These are phyloP conservation scores for Calendula officinalis DNA, from an alignment of 129 eudicot species.

Conservation along the genomic window DNA sequence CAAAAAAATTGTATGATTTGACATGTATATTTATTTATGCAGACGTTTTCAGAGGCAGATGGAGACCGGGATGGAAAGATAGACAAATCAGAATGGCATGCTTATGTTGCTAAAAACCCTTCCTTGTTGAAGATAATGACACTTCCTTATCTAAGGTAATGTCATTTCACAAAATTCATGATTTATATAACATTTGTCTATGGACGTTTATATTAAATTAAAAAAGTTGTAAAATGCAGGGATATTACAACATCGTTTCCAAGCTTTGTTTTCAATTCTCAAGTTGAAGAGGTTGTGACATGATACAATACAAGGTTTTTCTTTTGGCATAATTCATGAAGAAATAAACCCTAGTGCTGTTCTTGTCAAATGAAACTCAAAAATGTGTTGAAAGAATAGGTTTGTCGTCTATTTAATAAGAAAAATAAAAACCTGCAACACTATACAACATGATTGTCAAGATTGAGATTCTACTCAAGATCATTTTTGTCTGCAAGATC, in stretches of 20 bases:
- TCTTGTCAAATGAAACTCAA: constrained; percentile 14
- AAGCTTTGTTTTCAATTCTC: constrained; percentile 36
- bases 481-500: too few relatives aligned
- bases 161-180: background rate
- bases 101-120: constrained; percentile 73
- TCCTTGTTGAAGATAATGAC: constrained; percentile 93
- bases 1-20: background rate
- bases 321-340: constrained; percentile 4
- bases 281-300: constrained; percentile 32
- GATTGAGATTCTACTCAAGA: too few relatives aligned
- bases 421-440: too few relatives aligned
- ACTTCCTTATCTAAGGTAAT: constrained; percentile 85
- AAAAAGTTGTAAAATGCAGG: constrained; percentile 24
- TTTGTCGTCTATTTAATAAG: constrained; percentile 10
- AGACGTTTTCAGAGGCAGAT: constrained; percentile 90
- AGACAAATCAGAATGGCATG: constrained; percentile 82
- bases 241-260: constrained; percentile 36
- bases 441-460: too few relatives aligned
- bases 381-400: constrained; percentile 30
- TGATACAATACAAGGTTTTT: constrained; percentile 12
- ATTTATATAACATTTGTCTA: background rate
- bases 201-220: background rate
- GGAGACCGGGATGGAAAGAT: constrained; percentile 79
- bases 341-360: constrained; percentile 17
- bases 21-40: constrained; percentile 15